Evolutionary conservation across 805 yeast species (phyloP), one percentile per base, ranked within the genome.

Genomic region (Nakazawaea pomicola): DNA sequence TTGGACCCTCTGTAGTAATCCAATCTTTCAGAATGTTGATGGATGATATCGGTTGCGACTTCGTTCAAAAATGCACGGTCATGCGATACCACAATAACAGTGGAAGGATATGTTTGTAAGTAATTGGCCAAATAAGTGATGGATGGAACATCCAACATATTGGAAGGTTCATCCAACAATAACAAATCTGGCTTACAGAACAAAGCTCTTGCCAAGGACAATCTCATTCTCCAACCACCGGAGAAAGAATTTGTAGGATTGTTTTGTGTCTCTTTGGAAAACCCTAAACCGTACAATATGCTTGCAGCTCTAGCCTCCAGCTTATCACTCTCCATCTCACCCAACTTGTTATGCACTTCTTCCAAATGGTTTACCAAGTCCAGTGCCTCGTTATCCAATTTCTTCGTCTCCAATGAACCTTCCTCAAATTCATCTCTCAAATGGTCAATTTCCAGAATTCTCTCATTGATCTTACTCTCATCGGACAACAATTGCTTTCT

Each of bases 191-290:
- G 99, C 59, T 88, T 83, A 74, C 97, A 91, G 74, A 93, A 93
- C 59, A 93, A 74, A 0, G 99, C 99, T 66, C 99, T 80, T 3
- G 99, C 99, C 46, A 93, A 74, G n/a, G 97, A 86, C 49, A 93
- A 74, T 71, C 99, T 85, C 99, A 93, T 93, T 76, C 99, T 83
- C 99, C 99, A 93, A 80, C 99, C 99, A 77, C 99, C 99, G 40
- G 97, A 89, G 61, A 93, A 93, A 20, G 89, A 75, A 50, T 88
- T 91, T 5, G 98, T 89, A 24, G 96, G 81, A 48, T 72, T 71
- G 35, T 70, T 65, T 61, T 93, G 99, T 5, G 96, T 76, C 54
- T 84, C 95, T 48, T 78, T 76, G 35, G 95, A 80, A 70, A 93
- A 93, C 43, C 99, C 99, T 47, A 93, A 72, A 58, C 99, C 99